Evolutionary conservation across 2,329 filamentous ascomycete species (phyloP).

Genomic region (Colletotrichum lupini): DNA sequence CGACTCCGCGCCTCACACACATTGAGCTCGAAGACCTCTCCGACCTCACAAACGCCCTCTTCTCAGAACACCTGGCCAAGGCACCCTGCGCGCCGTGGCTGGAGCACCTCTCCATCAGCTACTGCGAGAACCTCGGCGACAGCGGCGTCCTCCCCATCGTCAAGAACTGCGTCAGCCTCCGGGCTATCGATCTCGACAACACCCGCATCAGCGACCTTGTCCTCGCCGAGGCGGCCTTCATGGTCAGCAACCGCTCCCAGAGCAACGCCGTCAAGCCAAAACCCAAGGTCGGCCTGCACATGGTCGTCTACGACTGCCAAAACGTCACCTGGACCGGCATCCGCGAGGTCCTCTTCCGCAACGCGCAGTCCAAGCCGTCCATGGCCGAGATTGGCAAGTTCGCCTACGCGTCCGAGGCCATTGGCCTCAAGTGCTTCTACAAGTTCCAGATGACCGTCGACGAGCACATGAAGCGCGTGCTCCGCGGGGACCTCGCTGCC

Average conservation of each 20-base stretch:
- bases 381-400: constrained; percentile 49
- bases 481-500: constrained; percentile 78
- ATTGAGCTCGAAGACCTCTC: constrained; percentile 90
- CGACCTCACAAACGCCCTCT: constrained; percentile 77
- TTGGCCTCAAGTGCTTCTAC: constrained; percentile 92
- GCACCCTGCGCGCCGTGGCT: constrained; percentile 78
- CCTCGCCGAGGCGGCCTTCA: constrained; percentile 85
- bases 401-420: constrained; percentile 80
- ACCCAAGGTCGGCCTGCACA: constrained; percentile 73
- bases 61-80: constrained; percentile 79
- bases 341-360: constrained; percentile 85
- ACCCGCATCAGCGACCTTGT: constrained; percentile 89
- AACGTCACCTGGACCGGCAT: constrained; percentile 94
- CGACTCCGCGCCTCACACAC: constrained; percentile 82
- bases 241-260: constrained; percentile 73
- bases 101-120: constrained; percentile 87
- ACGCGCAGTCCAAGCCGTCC: constrained; percentile 76
- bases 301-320: constrained; percentile 91
- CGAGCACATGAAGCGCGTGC: constrained; percentile 88
- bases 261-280: constrained; percentile 52
- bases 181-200: constrained; percentile 88
- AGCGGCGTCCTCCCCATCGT: constrained; percentile 85
- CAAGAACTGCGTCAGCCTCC: constrained; percentile 76
- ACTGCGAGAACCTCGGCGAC: constrained; percentile 88
- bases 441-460: constrained; percentile 95